These are phyloP conservation scores for Raphanus raphanistrum DNA, from an alignment of 345 rosid species.

Conservation along the genomic window DNA sequence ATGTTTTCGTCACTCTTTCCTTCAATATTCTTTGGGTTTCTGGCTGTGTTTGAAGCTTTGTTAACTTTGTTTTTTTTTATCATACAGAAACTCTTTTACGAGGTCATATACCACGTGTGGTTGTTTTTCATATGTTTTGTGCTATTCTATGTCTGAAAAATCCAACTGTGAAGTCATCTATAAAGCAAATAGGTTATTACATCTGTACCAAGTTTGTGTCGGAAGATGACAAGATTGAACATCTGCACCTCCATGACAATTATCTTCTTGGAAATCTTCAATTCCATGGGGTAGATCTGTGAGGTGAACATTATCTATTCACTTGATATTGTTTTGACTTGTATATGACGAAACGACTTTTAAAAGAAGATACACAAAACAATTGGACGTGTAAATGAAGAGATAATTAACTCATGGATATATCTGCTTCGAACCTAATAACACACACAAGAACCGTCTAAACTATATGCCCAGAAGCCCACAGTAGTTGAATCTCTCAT, in stretches of 20 bases:
- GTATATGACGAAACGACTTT: neutral
- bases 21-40: neutral
- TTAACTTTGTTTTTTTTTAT: neutral
- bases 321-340: neutral
- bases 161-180: no score
- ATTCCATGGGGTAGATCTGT: slow-evolving; percentile 27
- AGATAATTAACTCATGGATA: neutral
- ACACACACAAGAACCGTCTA: neutral
- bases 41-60: neutral
- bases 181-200: no score
- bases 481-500: neutral
- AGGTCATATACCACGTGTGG: no score
- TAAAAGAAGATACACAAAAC: neutral
- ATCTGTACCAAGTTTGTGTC: no score
- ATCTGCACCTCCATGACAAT: no score
- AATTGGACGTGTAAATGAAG: neutral
- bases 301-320: neutral
- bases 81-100: no score
- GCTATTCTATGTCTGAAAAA: no score
- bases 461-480: neutral
- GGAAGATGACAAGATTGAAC: no score
- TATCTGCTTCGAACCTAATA: neutral
- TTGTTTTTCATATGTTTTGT: no score
- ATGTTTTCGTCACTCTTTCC: no score
- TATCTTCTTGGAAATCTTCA: neutral